Percentiles rank a stretch among this genome's conserved stretches.
phyloP scores from a whole-genome alignment of 139 green algal species.

The Gonium pectorale region DNA sequence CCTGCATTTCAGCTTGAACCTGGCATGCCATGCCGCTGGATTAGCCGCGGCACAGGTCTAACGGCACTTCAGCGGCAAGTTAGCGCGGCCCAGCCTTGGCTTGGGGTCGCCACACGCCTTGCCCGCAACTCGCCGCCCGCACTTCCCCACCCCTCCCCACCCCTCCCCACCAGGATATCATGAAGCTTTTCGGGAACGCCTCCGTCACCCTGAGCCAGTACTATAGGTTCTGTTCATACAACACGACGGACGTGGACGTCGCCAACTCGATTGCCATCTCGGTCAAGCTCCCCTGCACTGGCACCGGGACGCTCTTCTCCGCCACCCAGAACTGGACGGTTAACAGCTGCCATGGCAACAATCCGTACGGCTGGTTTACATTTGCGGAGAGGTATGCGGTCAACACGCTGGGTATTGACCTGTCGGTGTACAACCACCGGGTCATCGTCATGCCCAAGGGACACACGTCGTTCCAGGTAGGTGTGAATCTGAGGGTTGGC shows the following conservation, averaged over 20 bases:
- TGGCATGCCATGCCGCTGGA: too few relatives aligned
- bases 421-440: constrained; percentile 14
- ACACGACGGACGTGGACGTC: neutral
- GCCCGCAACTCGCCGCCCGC: too few relatives aligned
- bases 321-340: constrained; percentile 16
- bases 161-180: too few relatives aligned
- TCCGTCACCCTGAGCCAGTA: constrained; percentile 18
- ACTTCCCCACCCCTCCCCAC: too few relatives aligned
- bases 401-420: neutral
- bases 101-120: too few relatives aligned
- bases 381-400: neutral
- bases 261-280: neutral
- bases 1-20: too few relatives aligned
- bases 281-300: neutral
- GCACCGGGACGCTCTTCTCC: neutral
- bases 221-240: constrained; percentile 8
- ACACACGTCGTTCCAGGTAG: constrained; percentile 16
- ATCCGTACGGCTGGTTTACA: constrained; percentile 27
- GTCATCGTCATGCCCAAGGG: constrained; percentile 28
- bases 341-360: constrained; percentile 11
- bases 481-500: too few relatives aligned
- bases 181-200: too few relatives aligned
- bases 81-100: too few relatives aligned
- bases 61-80: too few relatives aligned
- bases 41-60: too few relatives aligned